phyloP scores from a whole-genome alignment of 1,284 basidiomycete genomes.

The Coniferiporia weirii region DNA sequence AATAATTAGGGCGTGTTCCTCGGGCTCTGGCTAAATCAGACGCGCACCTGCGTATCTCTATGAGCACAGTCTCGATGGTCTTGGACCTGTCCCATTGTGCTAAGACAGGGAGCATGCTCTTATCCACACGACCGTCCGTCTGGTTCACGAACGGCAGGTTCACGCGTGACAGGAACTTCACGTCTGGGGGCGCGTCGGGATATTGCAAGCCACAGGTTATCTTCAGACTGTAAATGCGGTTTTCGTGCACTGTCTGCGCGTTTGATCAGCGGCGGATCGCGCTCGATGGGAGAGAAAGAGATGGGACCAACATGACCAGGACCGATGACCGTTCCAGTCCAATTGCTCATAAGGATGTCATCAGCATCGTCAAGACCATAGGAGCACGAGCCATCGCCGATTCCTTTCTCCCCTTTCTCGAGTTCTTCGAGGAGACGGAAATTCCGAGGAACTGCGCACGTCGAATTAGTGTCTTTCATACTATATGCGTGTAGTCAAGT shows the following conservation, averaged over 20 bases:
- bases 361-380: constrained; percentile 92
- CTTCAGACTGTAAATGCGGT: constrained; percentile 95
- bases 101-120: constrained; percentile 63
- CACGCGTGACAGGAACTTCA: constrained; percentile 85
- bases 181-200: constrained; percentile 75
- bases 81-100: constrained; percentile 68
- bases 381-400: constrained; percentile 95
- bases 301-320: constrained; percentile 80
- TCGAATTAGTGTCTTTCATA: neutral
- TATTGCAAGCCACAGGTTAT: constrained; percentile 83
- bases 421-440: constrained; percentile 96
- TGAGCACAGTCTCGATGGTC: constrained; percentile 85
- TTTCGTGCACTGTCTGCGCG: constrained; percentile 89
- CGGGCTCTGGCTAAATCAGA: neutral
- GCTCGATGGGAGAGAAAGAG: neutral
- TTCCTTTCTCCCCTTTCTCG: constrained; percentile 99
- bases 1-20: neutral
- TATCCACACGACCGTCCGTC: constrained; percentile 74
- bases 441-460: constrained; percentile 80
- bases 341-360: constrained; percentile 94
- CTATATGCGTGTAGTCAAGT: neutral
- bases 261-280: constrained; percentile 18
- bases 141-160: constrained; percentile 91
- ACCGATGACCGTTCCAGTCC: constrained; percentile 99
- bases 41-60: constrained; percentile 81